These are phyloP conservation scores for Gigaspora rosea DNA, from an alignment of 192 early-diverging fungal species.

Conservation along the genomic window DNA sequence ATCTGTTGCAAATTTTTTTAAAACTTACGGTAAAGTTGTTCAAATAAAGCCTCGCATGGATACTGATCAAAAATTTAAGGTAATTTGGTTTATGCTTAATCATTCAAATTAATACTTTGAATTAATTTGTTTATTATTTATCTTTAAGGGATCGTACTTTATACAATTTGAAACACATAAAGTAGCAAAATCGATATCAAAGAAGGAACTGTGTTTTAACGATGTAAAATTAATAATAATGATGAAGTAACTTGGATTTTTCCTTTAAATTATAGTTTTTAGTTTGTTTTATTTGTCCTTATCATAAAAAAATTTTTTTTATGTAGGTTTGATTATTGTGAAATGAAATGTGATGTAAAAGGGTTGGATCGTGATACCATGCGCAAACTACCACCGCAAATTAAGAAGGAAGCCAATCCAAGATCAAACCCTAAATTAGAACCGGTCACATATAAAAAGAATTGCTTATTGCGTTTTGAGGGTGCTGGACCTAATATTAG, in stretches of 20 bases:
- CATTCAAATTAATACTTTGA: background rate
- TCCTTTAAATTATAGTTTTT: background rate
- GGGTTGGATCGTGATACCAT: conserved; percentile 43
- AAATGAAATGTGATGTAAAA: conserved; percentile 45
- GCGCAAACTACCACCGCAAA: background rate
- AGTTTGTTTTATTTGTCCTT: background rate
- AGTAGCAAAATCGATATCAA: conserved; percentile 51
- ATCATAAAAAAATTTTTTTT: background rate
- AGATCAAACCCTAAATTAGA: background rate
- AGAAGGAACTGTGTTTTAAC: conserved; percentile 45
- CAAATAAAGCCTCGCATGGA: conserved; percentile 39
- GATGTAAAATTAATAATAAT: conserved; percentile 47
- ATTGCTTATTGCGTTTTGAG: conserved; percentile 1
- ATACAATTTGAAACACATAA: conserved; percentile 52
- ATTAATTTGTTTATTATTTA: background rate
- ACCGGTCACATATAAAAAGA: background rate
- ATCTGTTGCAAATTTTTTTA: conserved; percentile 50
- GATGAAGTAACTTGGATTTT: conserved; percentile 43
- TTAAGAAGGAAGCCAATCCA: background rate
- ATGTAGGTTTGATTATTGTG: conserved; percentile 42
- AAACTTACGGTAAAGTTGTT: conserved; percentile 44
- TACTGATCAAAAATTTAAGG: conserved; percentile 38
- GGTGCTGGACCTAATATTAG: background rate
- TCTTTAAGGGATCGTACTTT: conserved; percentile 53
- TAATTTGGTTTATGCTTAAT: background rate